Conservation (phyloP, 2,329 filamentous ascomycete species). For the Claviceps paspali region DNA sequence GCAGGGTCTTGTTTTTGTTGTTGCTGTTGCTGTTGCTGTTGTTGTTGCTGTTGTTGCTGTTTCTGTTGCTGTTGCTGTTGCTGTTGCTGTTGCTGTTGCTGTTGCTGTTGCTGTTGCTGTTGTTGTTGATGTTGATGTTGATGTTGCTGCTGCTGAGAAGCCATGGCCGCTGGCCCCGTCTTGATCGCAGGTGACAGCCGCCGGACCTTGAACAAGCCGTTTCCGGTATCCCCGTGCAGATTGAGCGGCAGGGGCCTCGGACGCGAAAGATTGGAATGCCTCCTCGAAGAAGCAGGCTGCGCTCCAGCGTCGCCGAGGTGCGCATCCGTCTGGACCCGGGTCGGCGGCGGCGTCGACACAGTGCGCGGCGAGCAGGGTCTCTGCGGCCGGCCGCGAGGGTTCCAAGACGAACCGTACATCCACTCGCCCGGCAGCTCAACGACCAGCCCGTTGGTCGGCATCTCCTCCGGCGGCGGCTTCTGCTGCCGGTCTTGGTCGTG, state of each 20-base stretch:
- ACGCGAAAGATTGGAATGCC: constrained; percentile 34
- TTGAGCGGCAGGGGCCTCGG: constrained; percentile 28
- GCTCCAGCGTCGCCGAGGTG: constrained; percentile 10
- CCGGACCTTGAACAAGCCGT: constrained; percentile 5
- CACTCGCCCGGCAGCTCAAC: constrained; percentile 11
- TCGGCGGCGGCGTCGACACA: constrained; percentile 37
- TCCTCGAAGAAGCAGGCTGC: constrained; percentile 21
- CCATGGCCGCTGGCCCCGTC: constrained; percentile 11
- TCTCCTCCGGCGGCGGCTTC: not conserved
- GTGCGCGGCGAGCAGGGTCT: constrained; percentile 25
- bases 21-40: not conserved
- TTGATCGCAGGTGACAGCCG: constrained; percentile 11
- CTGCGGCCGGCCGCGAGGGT: constrained; percentile 13
- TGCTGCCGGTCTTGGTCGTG: not conserved
- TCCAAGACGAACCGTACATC: not conserved
- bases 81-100: constrained; percentile 4
- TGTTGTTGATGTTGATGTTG: constrained; percentile 1
- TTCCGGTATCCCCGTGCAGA: constrained; percentile 20
- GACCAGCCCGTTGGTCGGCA: constrained; percentile 12
- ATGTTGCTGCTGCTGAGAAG: constrained; percentile 5
- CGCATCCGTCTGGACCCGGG: constrained; percentile 20
- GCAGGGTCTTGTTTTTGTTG: constrained; percentile 3
- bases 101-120: not conserved
- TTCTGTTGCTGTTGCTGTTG: constrained; percentile 2
- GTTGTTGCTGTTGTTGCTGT: constrained; percentile 2